Conservation (phyloP, 2,329 filamentous ascomycete genomes). For the Drechslerella stenobrocha region DNA sequence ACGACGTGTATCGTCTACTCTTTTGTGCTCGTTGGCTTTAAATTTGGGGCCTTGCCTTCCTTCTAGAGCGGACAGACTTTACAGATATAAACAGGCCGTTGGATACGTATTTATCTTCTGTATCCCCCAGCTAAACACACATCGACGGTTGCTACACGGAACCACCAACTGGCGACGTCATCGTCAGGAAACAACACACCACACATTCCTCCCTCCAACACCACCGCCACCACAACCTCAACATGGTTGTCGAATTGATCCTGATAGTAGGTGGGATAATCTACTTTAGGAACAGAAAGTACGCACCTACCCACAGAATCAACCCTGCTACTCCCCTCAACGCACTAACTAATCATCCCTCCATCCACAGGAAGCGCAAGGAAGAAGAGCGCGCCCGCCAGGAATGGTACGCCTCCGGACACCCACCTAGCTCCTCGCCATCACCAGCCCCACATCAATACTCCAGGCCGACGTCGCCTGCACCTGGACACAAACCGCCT, state of each 20-base stretch:
- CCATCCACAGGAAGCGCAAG: slow-evolving; percentile 26
- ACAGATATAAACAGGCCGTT: too few species aligned
- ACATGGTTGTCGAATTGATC: slow-evolving; percentile 21
- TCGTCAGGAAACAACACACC: slow-evolving; percentile 17
- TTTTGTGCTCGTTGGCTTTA: too few species aligned
- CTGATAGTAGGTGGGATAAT: slow-evolving; percentile 31
- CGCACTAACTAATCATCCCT: neutral
- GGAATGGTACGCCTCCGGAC: slow-evolving; percentile 35
- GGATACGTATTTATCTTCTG: too few species aligned
- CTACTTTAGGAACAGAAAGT: slow-evolving; percentile 43
- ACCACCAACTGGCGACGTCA: too few species aligned
- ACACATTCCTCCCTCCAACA: neutral
- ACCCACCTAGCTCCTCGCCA: neutral
- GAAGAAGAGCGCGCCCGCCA: slow-evolving; percentile 25
- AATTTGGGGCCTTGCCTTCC: too few species aligned
- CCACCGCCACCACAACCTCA: neutral
- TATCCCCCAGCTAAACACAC: too few species aligned
- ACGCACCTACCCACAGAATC: neutral
- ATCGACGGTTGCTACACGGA: too few species aligned
- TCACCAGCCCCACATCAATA: slow-evolving; percentile 8
- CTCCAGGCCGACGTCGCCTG: neutral
- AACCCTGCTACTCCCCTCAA: neutral
- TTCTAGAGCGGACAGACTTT: too few species aligned
- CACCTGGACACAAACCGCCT: slow-evolving; percentile 1
- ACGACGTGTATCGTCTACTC: too few species aligned